These are phyloP conservation scores for Dioscorea dumetorum DNA, from an alignment of 106 monocot genomes.

Conservation along the genomic window DNA sequence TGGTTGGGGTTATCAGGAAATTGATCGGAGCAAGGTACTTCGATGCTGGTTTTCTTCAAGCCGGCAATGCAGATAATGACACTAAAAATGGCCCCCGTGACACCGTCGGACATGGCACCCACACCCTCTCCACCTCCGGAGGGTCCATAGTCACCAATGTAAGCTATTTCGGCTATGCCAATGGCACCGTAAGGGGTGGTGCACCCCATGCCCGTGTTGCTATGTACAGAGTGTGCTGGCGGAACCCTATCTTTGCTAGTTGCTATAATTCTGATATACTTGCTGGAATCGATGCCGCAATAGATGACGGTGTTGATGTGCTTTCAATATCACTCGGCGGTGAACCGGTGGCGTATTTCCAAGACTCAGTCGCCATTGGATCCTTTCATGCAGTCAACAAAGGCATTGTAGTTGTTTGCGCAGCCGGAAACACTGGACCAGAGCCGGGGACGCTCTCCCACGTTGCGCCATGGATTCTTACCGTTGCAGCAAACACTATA, in stretches of 20 bases:
- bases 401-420: constrained; percentile 27
- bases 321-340: constrained; percentile 44
- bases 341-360: neutral
- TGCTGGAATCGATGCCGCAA: constrained; percentile 37
- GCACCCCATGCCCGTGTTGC: constrained; percentile 47
- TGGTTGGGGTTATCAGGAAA: neutral
- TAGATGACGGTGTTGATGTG: constrained; percentile 55
- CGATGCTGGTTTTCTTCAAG: constrained; percentile 5
- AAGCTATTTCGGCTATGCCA: constrained; percentile 41
- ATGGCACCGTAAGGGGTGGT: constrained; percentile 55
- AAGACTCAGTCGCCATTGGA: constrained; percentile 19
- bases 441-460: constrained; percentile 6
- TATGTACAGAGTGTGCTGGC: constrained; percentile 47
- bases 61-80: neutral
- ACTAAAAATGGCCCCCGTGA: constrained; percentile 20
- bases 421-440: constrained; percentile 24
- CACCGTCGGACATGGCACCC: constrained; percentile 51
- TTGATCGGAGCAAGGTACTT: constrained; percentile 36
- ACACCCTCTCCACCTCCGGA: constrained; percentile 67
- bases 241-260: neutral
- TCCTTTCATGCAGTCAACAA: constrained; percentile 23
- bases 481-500: constrained; percentile 23
- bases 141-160: constrained; percentile 29
- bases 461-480: constrained; percentile 21
- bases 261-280: constrained; percentile 30